Base-by-base conservation (phyloP, 352 stramenopile species). In the Nothophytophthora sp. region DNA sequence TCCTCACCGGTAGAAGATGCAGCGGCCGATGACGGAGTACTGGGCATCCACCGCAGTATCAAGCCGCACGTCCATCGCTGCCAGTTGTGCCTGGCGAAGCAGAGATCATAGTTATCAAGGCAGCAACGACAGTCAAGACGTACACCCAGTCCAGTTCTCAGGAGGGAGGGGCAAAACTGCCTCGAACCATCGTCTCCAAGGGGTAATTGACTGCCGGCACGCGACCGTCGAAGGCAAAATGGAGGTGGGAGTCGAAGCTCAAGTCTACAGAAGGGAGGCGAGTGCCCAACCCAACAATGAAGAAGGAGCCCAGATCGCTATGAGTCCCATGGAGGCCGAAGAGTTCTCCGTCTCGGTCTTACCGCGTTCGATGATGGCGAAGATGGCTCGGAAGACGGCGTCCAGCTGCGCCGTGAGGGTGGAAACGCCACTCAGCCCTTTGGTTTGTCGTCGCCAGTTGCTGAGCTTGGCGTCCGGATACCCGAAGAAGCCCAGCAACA, bases 401-500 rank as follows among this genome's bases (percentile, higher is more conserved):
- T 75, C 65, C 19, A 76, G 53, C 10, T 75, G 52, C 16, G 50
- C 27, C 12, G 50, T 45, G 23, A 68, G 47, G 8, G 53, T 38
- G 16, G 25, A 19, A 27, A 25, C 15, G 41, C 28, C 49, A 16
- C 55, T 69, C 6, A 60, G 40, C n/a, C 43, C 35, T 35, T 46
- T 47, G 39, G 50, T 48, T 16, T 33, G 44, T 25, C 30, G 35
- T 23, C 51, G 39, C 57, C 62, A 72, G 20, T 23, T 40, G n/a
- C 23, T 37, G 3, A 88, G 49, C 39, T 74, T 84, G 22, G 55
- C 29, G 34, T 66, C 54, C 5, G 73, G 73, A 29, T 81, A 81
- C 23, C 73, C 76, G 16, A 88, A 66, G 1, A 85, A 29, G 46
- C 73, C 79, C 24, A 88, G 38, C 24, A 86, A 24, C 18, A 88